Percentiles rank a stretch among this genome's conserved stretches.
Conservation (phyloP, 495 filamentous ascomycete species). For the Aspergillus nidulans region DNA sequence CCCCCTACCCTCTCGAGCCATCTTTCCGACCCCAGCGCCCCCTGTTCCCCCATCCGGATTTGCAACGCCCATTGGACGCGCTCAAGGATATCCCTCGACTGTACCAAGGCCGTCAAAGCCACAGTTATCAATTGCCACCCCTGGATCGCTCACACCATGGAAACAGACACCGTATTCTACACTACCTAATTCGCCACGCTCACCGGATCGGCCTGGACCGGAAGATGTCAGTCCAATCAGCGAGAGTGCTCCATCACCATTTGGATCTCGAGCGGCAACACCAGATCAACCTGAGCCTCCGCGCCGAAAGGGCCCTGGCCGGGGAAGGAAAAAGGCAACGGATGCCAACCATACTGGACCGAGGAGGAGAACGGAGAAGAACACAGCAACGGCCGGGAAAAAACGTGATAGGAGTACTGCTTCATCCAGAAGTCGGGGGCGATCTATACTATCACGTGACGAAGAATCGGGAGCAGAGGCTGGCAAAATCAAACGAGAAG, state of each 20-base stretch:
- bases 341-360: conserved; percentile 13
- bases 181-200: conserved; percentile 38
- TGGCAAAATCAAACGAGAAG: conserved; percentile 64
- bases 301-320: conserved; percentile 23
- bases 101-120: conserved; percentile 28
- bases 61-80: conserved; percentile 28
- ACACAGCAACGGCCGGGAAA: conserved; percentile 23
- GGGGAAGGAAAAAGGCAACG: conserved; percentile 7
- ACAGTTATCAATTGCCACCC: conserved; percentile 40
- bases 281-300: conserved; percentile 24
- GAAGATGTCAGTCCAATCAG: conserved; percentile 54
- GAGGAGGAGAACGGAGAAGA: conserved; percentile 35
- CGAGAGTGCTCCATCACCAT: conserved; percentile 41
- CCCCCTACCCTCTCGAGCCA: conserved; percentile 21
- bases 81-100: conserved; percentile 21
- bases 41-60: conserved; percentile 20
- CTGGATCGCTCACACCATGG: conserved; percentile 47
- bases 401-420: conserved; percentile 49
- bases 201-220: conserved; percentile 43
- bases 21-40: conserved; percentile 24
- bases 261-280: conserved; percentile 32
- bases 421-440: conserved; percentile 54
- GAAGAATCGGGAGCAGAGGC: conserved; percentile 49
- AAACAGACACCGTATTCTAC: conserved; percentile 38
- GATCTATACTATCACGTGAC: conserved; percentile 54